Base-by-base conservation (phyloP, 140 eudicot genomes). In the Cichorium intybus region DNA sequence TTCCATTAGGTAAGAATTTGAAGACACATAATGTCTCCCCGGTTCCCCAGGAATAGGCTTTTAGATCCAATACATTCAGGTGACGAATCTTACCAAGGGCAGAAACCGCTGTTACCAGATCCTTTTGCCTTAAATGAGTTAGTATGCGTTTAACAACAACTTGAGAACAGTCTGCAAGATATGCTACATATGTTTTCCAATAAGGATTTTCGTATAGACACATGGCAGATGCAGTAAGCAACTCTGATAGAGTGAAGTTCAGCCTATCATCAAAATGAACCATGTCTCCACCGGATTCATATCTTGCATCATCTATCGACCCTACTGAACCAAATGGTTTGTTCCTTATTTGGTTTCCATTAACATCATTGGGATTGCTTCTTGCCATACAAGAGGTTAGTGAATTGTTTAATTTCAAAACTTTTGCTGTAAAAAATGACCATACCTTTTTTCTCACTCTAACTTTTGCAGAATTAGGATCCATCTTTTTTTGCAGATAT, bases 11-110 rank as follows among this genome's bases (percentile, higher is more conserved):
- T 79, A 82, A 45, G 35, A 69, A 78, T 70, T 82, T 84, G 35
- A 51, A 82, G 33, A 78, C 79, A 12, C 78, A 80, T 8, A 82
- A 72, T 75, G 78, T 82, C 71, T 82, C 88, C 4, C 84, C 88
- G 61, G 70, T 81, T 11, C 84, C 81, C 62, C 78, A 20, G 61
- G 78, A 82, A 73, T 74, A 82, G 20, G 84, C 84, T 22, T 81
- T 64, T 52, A 82, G 56, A 17, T 84, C 79, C 29, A 82, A 55
- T 39, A 82, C 70, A 17, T 82, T 78, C 9, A 61, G 74, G 49
- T 82, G 78, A 10, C 88, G 48, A 23, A 82, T 70, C 74, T 73
- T 78, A 15, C 88, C 88, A 22, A 82, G 79, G 2, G 61, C 68
- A 27, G 79, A 27, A 24, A 75, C 88, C 46, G 75, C 79, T 28